Base-by-base conservation (phyloP, 2,329 filamentous ascomycete genomes). In the Coniochaeta sp. region DNA sequence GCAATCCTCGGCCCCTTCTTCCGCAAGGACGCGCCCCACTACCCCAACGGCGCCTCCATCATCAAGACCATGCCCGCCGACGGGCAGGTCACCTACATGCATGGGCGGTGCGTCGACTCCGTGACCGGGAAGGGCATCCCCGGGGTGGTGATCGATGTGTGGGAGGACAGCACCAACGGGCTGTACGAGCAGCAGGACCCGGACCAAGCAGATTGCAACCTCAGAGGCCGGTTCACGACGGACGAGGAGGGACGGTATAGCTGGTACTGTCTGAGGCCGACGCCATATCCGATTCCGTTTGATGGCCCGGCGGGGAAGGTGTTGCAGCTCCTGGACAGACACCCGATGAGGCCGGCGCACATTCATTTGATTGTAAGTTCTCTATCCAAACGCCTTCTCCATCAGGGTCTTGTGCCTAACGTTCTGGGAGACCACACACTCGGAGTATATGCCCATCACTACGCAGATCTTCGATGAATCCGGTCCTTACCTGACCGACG, bases 181-280 rank as follows among this genome's bases (percentile, higher is more conserved):
- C 61, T 75, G 61, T 85, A 86, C 57, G 86, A 90, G 70, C 86
- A 90, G 67, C 87, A 91, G 67, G 87, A 91, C 57, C 71, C 77
- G 0, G 69, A 79, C 1, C 86, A 91, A 69, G 73, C 78, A 6
- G 86, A 91, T 52, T 82, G 83, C 68, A 91, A 91, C 64, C 74
- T 91, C 20, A 78, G 87, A 4, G 88, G 88, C 6, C 81, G 82
- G 45, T 89, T 91, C 63, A 76, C 71, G 49, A 89, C 87, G 1
- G 83, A 86, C 55, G 71, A 70, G 6, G 71, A 85, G 18, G 87
- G 87, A 1, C 71, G 72, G 14, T 91, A 87, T 63, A 73, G 71
- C 2, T 73, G 84, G 53, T 82, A 84, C 63, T 82, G 79, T 56
- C 61, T 86, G 50, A 72, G 79, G 7, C 83, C 83, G 12, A 82